Evolutionary conservation across 306 rosid species (phyloP), one percentile per base, ranked within the genome.

Genomic region (Abrus precatorius): DNA sequence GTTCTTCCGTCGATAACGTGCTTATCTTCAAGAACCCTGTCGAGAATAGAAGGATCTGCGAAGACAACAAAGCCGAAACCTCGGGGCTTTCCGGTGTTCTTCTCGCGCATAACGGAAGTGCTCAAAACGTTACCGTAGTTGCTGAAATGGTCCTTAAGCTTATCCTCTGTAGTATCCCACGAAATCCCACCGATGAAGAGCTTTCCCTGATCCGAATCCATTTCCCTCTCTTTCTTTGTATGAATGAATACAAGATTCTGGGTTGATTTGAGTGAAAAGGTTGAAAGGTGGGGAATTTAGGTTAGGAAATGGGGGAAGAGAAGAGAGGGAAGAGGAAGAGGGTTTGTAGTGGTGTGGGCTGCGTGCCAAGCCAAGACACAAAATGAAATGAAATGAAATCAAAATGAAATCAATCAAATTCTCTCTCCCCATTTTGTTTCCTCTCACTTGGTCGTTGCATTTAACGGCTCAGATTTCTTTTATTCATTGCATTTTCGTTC

Each of bases 141-240:
- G 61, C 85, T 50, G 33, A 95, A 95, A 78, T 95, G 91, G 61
- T 93, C 95, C 85, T 87, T 90, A 9, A 95, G 95, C 93, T 90
- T 95, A 10, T 95, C 99, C 84, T 95, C 97, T 6, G 86, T 77
- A 5, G 99, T 92, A 41, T 95, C 99, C 99, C 99, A 95, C 2
- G 98, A 95, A 80, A 93, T 93, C 80, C 99, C 99, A 49, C 99
- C 97, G 76, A 95, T 93, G 43, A 95, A 95, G 41, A 95, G 89
- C 92, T 95, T 95, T 1, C 99, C 97, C 74, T 90, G 99, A 93
- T 95, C 99, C 60, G 99, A 93, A 85, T 95, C 99, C 99, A 95
- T 93, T 62, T 6, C 63, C 59, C 55, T 54, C 40, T 30, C 45
- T 44, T 56, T 55, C 34, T 63, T 49, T 11, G 64, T 56, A 36